phyloP scores from a whole-genome alignment of 768 basidiomycete genomes.

The Tephrocybe sp. region DNA sequence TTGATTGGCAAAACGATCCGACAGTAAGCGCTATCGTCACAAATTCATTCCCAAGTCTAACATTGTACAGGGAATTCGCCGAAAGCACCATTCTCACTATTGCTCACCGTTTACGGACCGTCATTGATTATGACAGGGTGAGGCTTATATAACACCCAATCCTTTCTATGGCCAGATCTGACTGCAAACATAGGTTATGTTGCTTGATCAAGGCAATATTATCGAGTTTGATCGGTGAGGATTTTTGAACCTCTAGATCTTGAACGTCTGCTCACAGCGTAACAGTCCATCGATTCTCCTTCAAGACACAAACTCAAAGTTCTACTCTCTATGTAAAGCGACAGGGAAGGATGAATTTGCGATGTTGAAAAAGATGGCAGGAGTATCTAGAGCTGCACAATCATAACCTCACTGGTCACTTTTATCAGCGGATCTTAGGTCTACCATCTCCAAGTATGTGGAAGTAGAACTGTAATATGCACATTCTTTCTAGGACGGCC shows the following conservation, averaged over 20 bases:
- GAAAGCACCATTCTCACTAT: conserved; percentile 83
- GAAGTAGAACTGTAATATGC: no score
- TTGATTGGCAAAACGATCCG: conserved; percentile 80
- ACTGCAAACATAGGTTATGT: conserved; percentile 54
- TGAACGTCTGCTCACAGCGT: not conserved
- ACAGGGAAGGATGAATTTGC: conserved; percentile 73
- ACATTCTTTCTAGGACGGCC: no score
- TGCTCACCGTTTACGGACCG: conserved; percentile 75
- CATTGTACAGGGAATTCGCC: conserved; percentile 60
- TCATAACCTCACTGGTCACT: not conserved
- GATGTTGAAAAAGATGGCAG: conserved; percentile 67
- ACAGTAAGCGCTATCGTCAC: conserved; percentile 46
- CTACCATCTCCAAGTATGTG: no score
- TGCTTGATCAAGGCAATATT: conserved; percentile 78
- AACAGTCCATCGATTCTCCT: conserved; percentile 55
- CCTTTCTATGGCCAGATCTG: no score
- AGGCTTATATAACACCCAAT: conserved; percentile 30
- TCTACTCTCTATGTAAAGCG: conserved; percentile 70
- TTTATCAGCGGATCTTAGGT: no score
- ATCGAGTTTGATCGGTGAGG: conserved; percentile 68
- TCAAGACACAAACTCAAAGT: conserved; percentile 55
- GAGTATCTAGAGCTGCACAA: conserved; percentile 18
- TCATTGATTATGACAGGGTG: conserved; percentile 84
- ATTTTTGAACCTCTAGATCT: not conserved
- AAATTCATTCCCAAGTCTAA: not conserved